Conservation (phyloP, 192 early-diverging fungal genomes). For the Obelidium mucronatum region DNA sequence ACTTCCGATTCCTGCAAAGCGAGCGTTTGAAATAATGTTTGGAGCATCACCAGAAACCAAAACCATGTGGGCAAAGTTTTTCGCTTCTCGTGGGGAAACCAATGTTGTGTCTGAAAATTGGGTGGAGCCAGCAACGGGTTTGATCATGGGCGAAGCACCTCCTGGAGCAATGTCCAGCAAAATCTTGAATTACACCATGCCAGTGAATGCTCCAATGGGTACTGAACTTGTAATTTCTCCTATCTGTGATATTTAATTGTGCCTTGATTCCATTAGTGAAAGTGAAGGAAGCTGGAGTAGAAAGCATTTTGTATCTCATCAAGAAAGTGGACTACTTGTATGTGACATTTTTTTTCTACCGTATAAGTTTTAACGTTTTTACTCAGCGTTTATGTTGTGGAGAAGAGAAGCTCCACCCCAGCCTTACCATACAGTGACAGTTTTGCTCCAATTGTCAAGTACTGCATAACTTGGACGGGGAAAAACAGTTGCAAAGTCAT, state of each 20-base stretch:
- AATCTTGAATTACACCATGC: constrained; percentile 68
- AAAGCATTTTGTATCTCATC: constrained; percentile 61
- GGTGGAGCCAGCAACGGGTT: constrained; percentile 34
- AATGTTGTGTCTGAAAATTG: constrained; percentile 30
- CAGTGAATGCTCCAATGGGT: constrained; percentile 77
- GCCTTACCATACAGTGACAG: constrained; percentile 74
- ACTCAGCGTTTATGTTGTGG: constrained; percentile 54
- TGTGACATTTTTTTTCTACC: constrained; percentile 34
- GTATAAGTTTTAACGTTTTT: constrained; percentile 5
- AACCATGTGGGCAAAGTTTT: constrained; percentile 53
- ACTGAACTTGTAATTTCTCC: constrained; percentile 6
- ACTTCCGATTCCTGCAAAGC: constrained; percentile 63
- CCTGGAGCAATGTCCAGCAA: constrained; percentile 36
- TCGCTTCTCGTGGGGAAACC: constrained; percentile 55
- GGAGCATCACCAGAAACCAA: constrained; percentile 45
- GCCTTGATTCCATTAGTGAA: constrained; percentile 56
- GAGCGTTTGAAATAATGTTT: constrained; percentile 66
- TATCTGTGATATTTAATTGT: neutral
- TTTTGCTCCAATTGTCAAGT: constrained; percentile 67
- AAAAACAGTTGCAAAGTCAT: constrained; percentile 59
- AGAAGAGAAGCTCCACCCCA: constrained; percentile 55
- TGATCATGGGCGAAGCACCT: constrained; percentile 32
- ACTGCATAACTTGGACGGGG: constrained; percentile 72
- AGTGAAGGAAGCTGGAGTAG: constrained; percentile 71
- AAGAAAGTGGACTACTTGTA: constrained; percentile 67